phyloP scores from a whole-genome alignment of 2,329 filamentous ascomycete species.

The Botrytis byssoidea region DNA sequence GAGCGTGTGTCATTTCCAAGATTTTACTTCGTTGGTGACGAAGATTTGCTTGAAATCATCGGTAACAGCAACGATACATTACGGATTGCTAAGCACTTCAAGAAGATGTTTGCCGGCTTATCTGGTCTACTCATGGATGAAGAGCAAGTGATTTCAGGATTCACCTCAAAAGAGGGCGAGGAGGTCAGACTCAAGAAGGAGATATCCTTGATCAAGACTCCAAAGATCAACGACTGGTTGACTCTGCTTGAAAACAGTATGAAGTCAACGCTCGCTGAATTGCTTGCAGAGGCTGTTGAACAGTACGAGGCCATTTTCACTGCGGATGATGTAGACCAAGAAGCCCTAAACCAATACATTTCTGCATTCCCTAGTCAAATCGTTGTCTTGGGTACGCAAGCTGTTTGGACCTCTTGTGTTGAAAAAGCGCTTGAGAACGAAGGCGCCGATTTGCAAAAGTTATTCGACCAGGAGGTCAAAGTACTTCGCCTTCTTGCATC shows the following conservation, averaged over 20 bases:
- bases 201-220: conserved; percentile 88
- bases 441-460: conserved; percentile 63
- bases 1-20: conserved; percentile 96
- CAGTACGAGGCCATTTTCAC: conserved; percentile 78
- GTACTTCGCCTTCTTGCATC: conserved; percentile 82
- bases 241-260: conserved; percentile 87
- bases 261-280: conserved; percentile 89
- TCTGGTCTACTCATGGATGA: conserved; percentile 90
- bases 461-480: conserved; percentile 81
- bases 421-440: conserved; percentile 72
- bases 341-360: conserved; percentile 77
- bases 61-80: conserved; percentile 98
- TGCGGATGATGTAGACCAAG: conserved; percentile 66
- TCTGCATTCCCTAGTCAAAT: conserved; percentile 86
- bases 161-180: conserved; percentile 95
- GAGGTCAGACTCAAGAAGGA: conserved; percentile 83
- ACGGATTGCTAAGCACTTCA: conserved; percentile 96
- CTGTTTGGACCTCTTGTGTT: conserved; percentile 87
- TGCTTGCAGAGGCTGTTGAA: conserved; percentile 81
- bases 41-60: conserved; percentile 97
- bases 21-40: conserved; percentile 99
- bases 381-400: conserved; percentile 90
- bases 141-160: conserved; percentile 82
- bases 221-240: conserved; percentile 99
- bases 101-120: conserved; percentile 99